A percentile compares a stretch with the other conserved stretches of the same genome.
Conservation (phyloP, 2,329 filamentous ascomycete species). For the Paraconiothyrium sp. region DNA sequence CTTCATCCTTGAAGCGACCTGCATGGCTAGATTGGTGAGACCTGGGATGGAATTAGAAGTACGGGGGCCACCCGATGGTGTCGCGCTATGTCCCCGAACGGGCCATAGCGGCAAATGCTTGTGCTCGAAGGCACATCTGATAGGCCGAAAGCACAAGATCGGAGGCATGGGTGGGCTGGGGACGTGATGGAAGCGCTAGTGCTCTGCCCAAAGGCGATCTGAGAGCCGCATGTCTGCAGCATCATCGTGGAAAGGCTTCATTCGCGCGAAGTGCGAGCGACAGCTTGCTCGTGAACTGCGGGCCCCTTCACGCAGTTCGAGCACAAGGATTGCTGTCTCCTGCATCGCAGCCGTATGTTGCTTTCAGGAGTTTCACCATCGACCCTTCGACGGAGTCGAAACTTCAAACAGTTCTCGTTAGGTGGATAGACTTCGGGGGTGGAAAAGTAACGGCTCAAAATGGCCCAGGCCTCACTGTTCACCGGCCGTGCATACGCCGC, state of each 20-base stretch:
- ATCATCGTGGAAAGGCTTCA: conserved; percentile 41
- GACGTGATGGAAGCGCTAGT: conserved; percentile 32
- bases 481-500: conserved; percentile 32
- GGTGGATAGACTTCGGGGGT: conserved; percentile 20
- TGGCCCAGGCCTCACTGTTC: conserved; percentile 27
- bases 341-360: conserved; percentile 19
- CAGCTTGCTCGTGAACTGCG: neutral
- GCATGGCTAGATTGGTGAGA: conserved; percentile 44
- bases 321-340: neutral
- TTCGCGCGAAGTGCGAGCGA: conserved; percentile 31
- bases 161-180: conserved; percentile 27
- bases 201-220: conserved; percentile 21
- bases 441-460: conserved; percentile 19
- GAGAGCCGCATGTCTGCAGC: conserved; percentile 47
- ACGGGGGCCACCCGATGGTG: conserved; percentile 29
- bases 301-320: neutral
- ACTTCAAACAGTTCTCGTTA: conserved; percentile 23
- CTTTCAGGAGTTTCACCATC: conserved; percentile 27
- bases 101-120: conserved; percentile 37
- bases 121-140: conserved; percentile 38
- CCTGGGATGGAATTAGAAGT: conserved; percentile 40
- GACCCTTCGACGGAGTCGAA: conserved; percentile 15
- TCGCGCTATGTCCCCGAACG: conserved; percentile 32
- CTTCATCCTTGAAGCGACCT: conserved; percentile 37
- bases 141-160: conserved; percentile 35